phyloP scores from a whole-genome alignment of 768 basidiomycete species.

The Lactarius pseudohatsudake region DNA sequence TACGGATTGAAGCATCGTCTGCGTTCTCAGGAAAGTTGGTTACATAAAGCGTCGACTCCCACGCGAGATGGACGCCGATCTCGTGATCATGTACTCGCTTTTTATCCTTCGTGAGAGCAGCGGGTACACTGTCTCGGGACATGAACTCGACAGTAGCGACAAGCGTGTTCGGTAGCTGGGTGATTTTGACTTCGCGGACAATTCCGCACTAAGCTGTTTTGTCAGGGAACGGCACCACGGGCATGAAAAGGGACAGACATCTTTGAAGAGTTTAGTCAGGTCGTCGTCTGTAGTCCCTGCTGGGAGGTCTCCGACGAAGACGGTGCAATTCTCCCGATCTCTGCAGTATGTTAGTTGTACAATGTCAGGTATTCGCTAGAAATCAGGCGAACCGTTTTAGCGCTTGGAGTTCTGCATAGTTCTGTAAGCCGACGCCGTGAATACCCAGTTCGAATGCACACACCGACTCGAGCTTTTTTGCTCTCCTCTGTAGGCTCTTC shows the following conservation, averaged over 20 bases:
- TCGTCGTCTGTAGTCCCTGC: slow-evolving; percentile 58
- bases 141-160: slow-evolving; percentile 91
- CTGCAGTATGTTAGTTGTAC: slow-evolving; percentile 41
- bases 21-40: slow-evolving; percentile 90
- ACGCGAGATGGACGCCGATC: slow-evolving; percentile 83
- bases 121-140: slow-evolving; percentile 77
- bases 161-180: slow-evolving; percentile 51
- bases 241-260: slow-evolving; percentile 50
- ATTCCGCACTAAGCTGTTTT: slow-evolving; percentile 66
- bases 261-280: slow-evolving; percentile 75
- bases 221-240: slow-evolving; percentile 26
- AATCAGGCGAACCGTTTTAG: slow-evolving; percentile 56
- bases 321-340: slow-evolving; percentile 93
- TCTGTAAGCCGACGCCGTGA: slow-evolving; percentile 8
- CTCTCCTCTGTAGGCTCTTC: slow-evolving; percentile 44
- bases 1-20: slow-evolving; percentile 74
- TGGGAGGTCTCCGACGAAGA: slow-evolving; percentile 79
- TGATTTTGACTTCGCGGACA: slow-evolving; percentile 83
- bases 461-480: slow-evolving; percentile 67
- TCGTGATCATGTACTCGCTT: slow-evolving; percentile 77
- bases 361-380: slow-evolving; percentile 16
- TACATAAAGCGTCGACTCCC: slow-evolving; percentile 92
- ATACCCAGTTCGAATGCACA: slow-evolving; percentile 30
- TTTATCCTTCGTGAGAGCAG: slow-evolving; percentile 92
- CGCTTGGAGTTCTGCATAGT: slow-evolving; percentile 41